A percentile compares a stretch with the other conserved stretches of the same genome.
phyloP scores from a whole-genome alignment of 768 basidiomycete genomes.

The Dioszegia aurantiaca region DNA sequence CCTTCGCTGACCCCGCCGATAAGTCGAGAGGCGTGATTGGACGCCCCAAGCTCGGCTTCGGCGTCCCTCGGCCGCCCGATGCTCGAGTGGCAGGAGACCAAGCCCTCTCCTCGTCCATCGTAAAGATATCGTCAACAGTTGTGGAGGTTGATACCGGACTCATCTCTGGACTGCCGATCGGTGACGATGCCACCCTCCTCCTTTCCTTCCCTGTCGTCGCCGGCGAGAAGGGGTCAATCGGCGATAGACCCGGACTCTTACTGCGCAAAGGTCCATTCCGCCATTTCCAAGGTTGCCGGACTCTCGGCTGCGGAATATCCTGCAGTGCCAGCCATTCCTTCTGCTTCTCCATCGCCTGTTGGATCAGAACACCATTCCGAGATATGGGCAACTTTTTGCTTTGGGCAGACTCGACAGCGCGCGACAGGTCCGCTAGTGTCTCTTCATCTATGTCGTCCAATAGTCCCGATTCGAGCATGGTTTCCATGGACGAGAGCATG shows the following conservation, averaged over 20 bases:
- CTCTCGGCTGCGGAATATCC: constrained; percentile 52
- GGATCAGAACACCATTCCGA: constrained; percentile 60
- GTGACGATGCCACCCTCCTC: constrained; percentile 29
- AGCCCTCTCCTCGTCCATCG: constrained; percentile 71
- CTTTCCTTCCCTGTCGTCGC: neutral
- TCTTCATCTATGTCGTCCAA: constrained; percentile 70
- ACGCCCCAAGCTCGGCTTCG: constrained; percentile 2
- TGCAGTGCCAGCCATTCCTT: constrained; percentile 64
- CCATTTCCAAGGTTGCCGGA: constrained; percentile 43
- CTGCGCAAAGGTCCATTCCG: constrained; percentile 13
- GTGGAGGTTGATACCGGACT: constrained; percentile 40
- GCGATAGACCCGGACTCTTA: constrained; percentile 43
- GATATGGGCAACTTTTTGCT: constrained; percentile 64
- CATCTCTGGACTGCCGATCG: constrained; percentile 44
- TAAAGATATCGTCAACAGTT: constrained; percentile 68
- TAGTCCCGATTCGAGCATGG: constrained; percentile 73
- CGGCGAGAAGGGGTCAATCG: constrained; percentile 32
- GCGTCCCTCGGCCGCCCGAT: neutral
- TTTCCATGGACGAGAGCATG: constrained; percentile 79
- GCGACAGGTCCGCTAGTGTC: constrained; percentile 66
- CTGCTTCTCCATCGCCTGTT: constrained; percentile 62
- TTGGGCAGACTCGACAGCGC: constrained; percentile 63
- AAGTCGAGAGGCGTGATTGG: constrained; percentile 40
- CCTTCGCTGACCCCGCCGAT: constrained; percentile 20
- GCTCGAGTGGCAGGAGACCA: neutral